Percentiles rank a stretch among this genome's conserved stretches.
phyloP scores from a whole-genome alignment of 2,329 filamentous ascomycete species.

The Aspergillus sp. region DNA sequence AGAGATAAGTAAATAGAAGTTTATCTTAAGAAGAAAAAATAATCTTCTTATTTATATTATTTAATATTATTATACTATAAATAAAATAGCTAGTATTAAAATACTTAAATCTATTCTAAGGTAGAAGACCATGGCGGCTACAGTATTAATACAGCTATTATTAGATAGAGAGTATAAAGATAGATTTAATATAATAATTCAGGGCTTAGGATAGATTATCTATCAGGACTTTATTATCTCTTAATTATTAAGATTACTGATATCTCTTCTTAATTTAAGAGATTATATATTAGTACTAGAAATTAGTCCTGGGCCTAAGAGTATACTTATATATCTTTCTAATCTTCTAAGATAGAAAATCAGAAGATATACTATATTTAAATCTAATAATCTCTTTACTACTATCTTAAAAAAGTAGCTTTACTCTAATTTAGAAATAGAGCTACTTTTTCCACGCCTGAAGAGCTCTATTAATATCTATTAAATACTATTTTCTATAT shows the following conservation, averaged over 20 bases:
- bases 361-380: slow-evolving; percentile 54
- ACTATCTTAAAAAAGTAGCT: slow-evolving; percentile 47
- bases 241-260: slow-evolving; percentile 47
- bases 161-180: slow-evolving; percentile 48
- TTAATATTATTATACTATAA: not conserved
- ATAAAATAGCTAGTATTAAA: not conserved
- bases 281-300: slow-evolving; percentile 55
- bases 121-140: not conserved
- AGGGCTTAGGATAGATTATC: slow-evolving; percentile 21
- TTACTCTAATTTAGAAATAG: slow-evolving; percentile 20
- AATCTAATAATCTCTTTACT: slow-evolving; percentile 53
- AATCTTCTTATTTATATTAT: no score
- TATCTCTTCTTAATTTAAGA: slow-evolving; percentile 30
- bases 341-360: slow-evolving; percentile 42
- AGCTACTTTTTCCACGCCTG: slow-evolving; percentile 17
- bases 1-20: no score
- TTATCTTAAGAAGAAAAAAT: no score
- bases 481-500: slow-evolving; percentile 17
- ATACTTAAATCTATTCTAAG: slow-evolving; percentile 40
- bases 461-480: slow-evolving; percentile 5
- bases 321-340: slow-evolving; percentile 54
- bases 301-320: slow-evolving; percentile 59
- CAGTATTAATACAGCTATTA: not conserved
- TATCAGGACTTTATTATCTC: slow-evolving; percentile 53
- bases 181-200: slow-evolving; percentile 49